A percentile compares a stretch with the other conserved stretches of the same genome.
Evolutionary conservation across 2,329 filamentous ascomycete species (phyloP).

Genomic region (Fusarium kyushuense): DNA sequence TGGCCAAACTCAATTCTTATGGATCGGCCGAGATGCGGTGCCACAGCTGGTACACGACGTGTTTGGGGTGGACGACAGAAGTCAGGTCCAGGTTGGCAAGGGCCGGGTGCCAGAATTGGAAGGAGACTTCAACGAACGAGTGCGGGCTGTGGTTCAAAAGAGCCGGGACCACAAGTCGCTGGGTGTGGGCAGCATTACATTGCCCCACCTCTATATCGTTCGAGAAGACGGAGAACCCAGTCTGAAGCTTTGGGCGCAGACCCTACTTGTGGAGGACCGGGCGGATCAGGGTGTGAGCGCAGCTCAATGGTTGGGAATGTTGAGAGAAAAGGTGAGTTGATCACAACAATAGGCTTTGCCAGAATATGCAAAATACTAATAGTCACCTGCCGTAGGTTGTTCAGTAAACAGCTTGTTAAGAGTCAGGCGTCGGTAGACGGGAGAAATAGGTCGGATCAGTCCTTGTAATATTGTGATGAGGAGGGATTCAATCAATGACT

Average conservation of each 20-base stretch:
- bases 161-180: slow-evolving; percentile 87
- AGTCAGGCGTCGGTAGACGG: slow-evolving; percentile 35
- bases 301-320: slow-evolving; percentile 89
- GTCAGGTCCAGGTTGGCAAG: slow-evolving; percentile 91
- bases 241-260: slow-evolving; percentile 96
- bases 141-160: slow-evolving; percentile 91
- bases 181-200: slow-evolving; percentile 91
- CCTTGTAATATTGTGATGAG: slow-evolving; percentile 44
- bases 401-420: slow-evolving; percentile 47
- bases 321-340: slow-evolving; percentile 88
- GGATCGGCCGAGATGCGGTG: slow-evolving; percentile 93
- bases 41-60: slow-evolving; percentile 90
- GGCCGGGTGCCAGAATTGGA: slow-evolving; percentile 86
- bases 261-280: slow-evolving; percentile 91
- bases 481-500: slow-evolving; percentile 40
- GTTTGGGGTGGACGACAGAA: slow-evolving; percentile 87
- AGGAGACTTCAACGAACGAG: slow-evolving; percentile 95
- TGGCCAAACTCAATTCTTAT: slow-evolving; percentile 96
- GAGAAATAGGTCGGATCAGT: slow-evolving; percentile 32
- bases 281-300: slow-evolving; percentile 94
- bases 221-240: slow-evolving; percentile 96
- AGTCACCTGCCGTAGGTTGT: slow-evolving; percentile 48
- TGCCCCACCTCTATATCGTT: slow-evolving; percentile 92
- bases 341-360: neutral
- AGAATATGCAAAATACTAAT: slow-evolving; percentile 27